These are phyloP conservation scores for Reticulascus tulasneorum DNA, from an alignment of 2,329 filamentous ascomycete genomes.

Conservation along the genomic window DNA sequence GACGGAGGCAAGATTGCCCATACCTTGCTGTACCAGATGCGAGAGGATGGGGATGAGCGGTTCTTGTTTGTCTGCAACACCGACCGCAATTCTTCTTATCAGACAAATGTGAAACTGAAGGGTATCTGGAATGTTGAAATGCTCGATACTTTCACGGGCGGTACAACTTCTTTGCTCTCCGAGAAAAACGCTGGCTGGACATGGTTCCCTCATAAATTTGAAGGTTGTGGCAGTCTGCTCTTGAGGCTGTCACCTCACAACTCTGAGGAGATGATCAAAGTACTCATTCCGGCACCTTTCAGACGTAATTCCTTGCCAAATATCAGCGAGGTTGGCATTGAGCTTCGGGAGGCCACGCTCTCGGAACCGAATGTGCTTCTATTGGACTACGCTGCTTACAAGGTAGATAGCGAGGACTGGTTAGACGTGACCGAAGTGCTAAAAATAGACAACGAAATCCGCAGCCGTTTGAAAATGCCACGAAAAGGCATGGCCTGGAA, in stretches of 20 bases:
- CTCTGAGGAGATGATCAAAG: slow-evolving; percentile 1
- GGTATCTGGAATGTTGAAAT: slow-evolving; percentile 21
- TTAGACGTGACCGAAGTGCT: slow-evolving; percentile 19
- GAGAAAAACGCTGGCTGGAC: slow-evolving; percentile 17
- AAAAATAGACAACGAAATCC: slow-evolving; percentile 24
- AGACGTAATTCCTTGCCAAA: not conserved
- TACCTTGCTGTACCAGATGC: slow-evolving; percentile 24
- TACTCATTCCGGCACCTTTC: not conserved
- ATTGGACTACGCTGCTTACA: slow-evolving; percentile 23
- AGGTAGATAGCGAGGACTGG: slow-evolving; percentile 18
- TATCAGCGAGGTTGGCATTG: not conserved
- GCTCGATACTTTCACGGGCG: slow-evolving; percentile 23
- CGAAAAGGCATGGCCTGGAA: slow-evolving; percentile 20
- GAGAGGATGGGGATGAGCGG: slow-evolving; percentile 21
- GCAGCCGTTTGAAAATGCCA: slow-evolving; percentile 18
- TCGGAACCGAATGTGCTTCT: slow-evolving; percentile 26
- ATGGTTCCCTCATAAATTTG: slow-evolving; percentile 19
- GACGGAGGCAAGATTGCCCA: slow-evolving; percentile 5
- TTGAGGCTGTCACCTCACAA: slow-evolving; percentile 12
- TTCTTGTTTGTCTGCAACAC: slow-evolving; percentile 28
- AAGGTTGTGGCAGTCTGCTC: slow-evolving; percentile 24
- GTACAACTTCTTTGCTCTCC: slow-evolving; percentile 5
- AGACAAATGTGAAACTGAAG: slow-evolving; percentile 18
- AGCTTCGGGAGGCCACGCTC: slow-evolving; percentile 11
- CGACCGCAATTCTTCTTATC: slow-evolving; percentile 16